These are phyloP conservation scores for Nicotiana tomentosiformis DNA, from an alignment of 257 asterid species.

Conservation along the genomic window DNA sequence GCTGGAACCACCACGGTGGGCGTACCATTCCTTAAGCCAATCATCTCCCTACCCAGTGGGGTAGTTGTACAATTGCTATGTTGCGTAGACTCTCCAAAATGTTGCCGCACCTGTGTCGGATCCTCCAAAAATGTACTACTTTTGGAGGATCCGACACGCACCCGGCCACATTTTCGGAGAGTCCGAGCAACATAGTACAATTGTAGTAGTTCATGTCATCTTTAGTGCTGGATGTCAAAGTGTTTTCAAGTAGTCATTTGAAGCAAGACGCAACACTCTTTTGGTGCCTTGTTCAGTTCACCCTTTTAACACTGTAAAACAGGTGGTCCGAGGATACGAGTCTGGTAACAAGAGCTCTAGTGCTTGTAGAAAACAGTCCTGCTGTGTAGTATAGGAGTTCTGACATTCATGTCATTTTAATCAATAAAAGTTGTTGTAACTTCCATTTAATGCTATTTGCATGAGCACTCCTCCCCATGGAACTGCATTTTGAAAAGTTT, in stretches of 20 bases:
- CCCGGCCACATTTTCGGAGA: too few species aligned
- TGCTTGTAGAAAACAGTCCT: not conserved
- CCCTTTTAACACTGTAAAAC: not conserved
- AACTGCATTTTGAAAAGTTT: not conserved
- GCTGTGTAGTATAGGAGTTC: not conserved
- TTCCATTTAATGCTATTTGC: not conserved
- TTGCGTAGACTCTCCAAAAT: too few species aligned
- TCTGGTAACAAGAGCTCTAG: not conserved
- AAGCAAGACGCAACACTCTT: not conserved
- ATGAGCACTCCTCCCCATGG: not conserved
- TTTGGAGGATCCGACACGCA: too few species aligned
- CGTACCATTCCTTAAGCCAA: constrained; percentile 27
- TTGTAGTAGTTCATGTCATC: not conserved
- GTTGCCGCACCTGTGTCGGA: too few species aligned
- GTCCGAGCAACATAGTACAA: too few species aligned
- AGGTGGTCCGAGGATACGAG: not conserved
- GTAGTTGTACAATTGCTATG: not conserved
- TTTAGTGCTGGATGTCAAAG: not conserved
- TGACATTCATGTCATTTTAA: not conserved
- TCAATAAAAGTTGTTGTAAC: not conserved
- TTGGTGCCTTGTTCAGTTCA: not conserved
- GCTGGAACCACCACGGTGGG: constrained; percentile 62
- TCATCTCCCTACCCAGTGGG: constrained; percentile 2
- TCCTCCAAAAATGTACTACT: too few species aligned
- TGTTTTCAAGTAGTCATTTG: not conserved